Base-by-base conservation (phyloP, 2,329 filamentous ascomycete species). In the Phaeosphaeriaceae sp. region DNA sequence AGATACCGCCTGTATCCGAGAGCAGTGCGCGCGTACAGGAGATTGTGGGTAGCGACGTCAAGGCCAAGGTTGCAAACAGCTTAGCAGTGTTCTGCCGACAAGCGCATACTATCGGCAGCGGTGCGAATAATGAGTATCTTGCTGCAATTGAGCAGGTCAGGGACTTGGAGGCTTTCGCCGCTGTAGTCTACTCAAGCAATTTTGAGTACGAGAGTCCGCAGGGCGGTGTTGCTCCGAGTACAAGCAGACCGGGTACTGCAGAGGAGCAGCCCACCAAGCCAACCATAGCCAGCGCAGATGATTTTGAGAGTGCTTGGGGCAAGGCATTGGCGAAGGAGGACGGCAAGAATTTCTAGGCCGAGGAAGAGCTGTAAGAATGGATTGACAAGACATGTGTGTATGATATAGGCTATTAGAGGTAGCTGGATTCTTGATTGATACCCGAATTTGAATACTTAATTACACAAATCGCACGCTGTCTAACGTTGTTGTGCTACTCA, bases 21-120 rank as follows among this genome's bases (percentile, higher is more conserved):
- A 72, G 75, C 56, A 62, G 76, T 25, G 73, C 76, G 25, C 73
- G 82, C 53, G 75, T 86, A 48, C 80, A 83, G 25, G 85, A 87
- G 67, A 78, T 86, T 7, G 80, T 83, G 48, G 83, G 70, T 79
- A 70, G 76, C 19, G 80, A 82, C 53, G 79, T 79, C 36, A 86
- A 85, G 68, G 83, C 89, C 41, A 94, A 93, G 79, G 85, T 99
- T 42, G 95, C 95, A 48, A 96, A 92, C 77, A 89, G 96, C 53
- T 83, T 99, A 36, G 96, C 94, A 2, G 90, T 96, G 6, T 86
- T 98, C 69, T 95, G 93, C 41, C 88, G 92, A 66, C 93, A 99
- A 80, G 94, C 94, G 5, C 93, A 97, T 76, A 85, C 84, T 53
- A 96, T 99, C 66, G 94, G 93, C 86, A 76, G 89, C 85, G 80